Base-by-base conservation (phyloP, 2,329 filamentous ascomycete species). In the Fusarium annulatum region DNA sequence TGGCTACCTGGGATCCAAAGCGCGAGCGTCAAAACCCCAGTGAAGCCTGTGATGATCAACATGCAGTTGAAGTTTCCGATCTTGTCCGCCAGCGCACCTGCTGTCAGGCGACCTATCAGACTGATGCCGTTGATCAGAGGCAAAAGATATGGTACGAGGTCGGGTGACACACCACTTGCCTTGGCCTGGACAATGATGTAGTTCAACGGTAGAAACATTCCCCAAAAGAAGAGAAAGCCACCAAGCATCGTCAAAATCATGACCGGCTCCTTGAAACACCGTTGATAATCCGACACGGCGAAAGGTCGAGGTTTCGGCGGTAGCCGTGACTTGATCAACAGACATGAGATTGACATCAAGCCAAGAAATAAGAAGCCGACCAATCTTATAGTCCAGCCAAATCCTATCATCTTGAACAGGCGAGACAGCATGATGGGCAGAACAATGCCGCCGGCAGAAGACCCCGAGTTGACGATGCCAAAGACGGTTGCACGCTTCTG, bases 41-140 rank as follows among this genome's bases (percentile, higher is more conserved):
- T n/a, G n/a, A n/a, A n/a, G n/a, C n/a, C n/a, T n/a, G n/a, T n/a
- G n/a, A n/a, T n/a, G n/a, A n/a, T n/a, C n/a, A n/a, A n/a, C n/a
- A 64, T 64, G 4, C 38, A 63, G 18, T 64, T 64, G 18, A 63
- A n/a, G n/a, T n/a, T n/a, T n/a, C n/a, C n/a, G n/a, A n/a, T n/a
- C n/a, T n/a, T n/a, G n/a, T n/a, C n/a, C n/a, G n/a, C 45, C 0
- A 63, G 26, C 1, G 45, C 58, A 1, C 61, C 58, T 3, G 45
- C 58, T 10, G 45, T 64, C 2, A 64, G 4, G 1, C 45, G 58
- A 7, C 61, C 58, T 0, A 64, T 63, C 0, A 64, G 10, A 2
- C 61, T 64, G 1, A 64, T 62, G 0, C 58, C 57, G 8, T 63
- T 64, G 9, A 64, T 38, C 1, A 64, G 30, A 0, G 58, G 61